Evolutionary conservation across 768 basidiomycete genomes (phyloP).

Genomic region (Boletus huronensis): DNA sequence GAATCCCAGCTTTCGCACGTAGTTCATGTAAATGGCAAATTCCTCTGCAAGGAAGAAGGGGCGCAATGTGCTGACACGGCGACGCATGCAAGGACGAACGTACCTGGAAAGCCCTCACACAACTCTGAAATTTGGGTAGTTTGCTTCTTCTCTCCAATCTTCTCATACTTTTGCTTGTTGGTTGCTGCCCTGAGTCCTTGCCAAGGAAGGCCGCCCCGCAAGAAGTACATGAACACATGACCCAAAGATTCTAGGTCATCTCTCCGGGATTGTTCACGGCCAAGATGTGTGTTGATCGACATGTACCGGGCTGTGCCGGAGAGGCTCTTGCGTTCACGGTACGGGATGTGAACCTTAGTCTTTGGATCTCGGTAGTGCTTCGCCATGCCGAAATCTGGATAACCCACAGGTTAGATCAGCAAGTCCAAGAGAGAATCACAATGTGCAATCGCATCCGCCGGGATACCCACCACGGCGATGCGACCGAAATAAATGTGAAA

Average conservation of each 20-base stretch:
- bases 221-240: constrained; percentile 99
- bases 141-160: constrained; percentile 99
- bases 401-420: constrained; percentile 5
- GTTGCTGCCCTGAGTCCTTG: constrained; percentile 96
- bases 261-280: constrained; percentile 89
- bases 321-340: constrained; percentile 94
- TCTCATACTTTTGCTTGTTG: constrained; percentile 99
- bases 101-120: constrained; percentile 94
- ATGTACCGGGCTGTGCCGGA: constrained; percentile 98
- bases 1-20: constrained; percentile 96
- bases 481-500: background rate
- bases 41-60: constrained; percentile 53
- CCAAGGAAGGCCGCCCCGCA: constrained; percentile 96
- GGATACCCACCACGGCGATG: background rate
- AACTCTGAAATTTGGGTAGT: constrained; percentile 87
- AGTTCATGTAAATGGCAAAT: constrained; percentile 98
- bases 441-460: background rate
- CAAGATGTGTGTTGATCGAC: constrained; percentile 99
- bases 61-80: background rate
- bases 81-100: constrained; percentile 21
- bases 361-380: constrained; percentile 99
- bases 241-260: constrained; percentile 97
- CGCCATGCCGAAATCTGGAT: constrained; percentile 95
- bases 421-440: background rate
- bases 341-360: constrained; percentile 97